These are phyloP conservation scores for Apiotrichum mycotoxinovorans DNA, from an alignment of 1,284 basidiomycete genomes.

Conservation along the genomic window DNA sequence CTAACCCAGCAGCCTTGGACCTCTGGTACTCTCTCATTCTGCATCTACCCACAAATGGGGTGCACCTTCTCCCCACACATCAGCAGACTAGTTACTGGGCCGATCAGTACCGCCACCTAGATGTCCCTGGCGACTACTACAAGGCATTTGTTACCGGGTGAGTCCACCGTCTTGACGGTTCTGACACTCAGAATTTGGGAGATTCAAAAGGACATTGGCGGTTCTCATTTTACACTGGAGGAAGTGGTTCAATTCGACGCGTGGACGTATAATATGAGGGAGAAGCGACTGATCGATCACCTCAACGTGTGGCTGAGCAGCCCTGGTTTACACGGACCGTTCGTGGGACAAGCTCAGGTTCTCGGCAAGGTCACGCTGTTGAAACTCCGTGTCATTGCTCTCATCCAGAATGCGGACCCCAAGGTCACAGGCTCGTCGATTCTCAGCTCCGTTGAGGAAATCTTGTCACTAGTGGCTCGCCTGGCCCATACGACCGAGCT, in stretches of 20 bases:
- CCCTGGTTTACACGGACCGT: not conserved
- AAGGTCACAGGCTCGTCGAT: slow-evolving; percentile 1
- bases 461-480: slow-evolving; percentile 4
- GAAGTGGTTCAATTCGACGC: not conserved
- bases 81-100: slow-evolving; percentile 11
- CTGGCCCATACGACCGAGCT: not conserved
- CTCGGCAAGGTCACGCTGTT: slow-evolving; percentile 2
- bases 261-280: slow-evolving; percentile 1
- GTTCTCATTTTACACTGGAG: not conserved
- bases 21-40: slow-evolving; percentile 4
- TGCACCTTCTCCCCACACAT: not conserved
- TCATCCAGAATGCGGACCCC: slow-evolving; percentile 1
- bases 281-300: slow-evolving; percentile 7
- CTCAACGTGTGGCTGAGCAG: slow-evolving; percentile 7
- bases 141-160: slow-evolving; percentile 11
- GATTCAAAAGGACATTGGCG: slow-evolving; percentile 2
- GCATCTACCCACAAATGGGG: slow-evolving; percentile 3
- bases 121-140: slow-evolving; percentile 8
- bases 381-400: slow-evolving; percentile 6
- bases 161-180: not conserved
- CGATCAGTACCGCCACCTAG: slow-evolving; percentile 7
- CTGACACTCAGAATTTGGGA: slow-evolving; percentile 13
- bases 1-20: slow-evolving; percentile 4
- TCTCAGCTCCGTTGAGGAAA: slow-evolving; percentile 8
- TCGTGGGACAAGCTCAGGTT: slow-evolving; percentile 1